phyloP scores from a whole-genome alignment of 352 stramenopile genomes.

The Pythium insidiosum region DNA sequence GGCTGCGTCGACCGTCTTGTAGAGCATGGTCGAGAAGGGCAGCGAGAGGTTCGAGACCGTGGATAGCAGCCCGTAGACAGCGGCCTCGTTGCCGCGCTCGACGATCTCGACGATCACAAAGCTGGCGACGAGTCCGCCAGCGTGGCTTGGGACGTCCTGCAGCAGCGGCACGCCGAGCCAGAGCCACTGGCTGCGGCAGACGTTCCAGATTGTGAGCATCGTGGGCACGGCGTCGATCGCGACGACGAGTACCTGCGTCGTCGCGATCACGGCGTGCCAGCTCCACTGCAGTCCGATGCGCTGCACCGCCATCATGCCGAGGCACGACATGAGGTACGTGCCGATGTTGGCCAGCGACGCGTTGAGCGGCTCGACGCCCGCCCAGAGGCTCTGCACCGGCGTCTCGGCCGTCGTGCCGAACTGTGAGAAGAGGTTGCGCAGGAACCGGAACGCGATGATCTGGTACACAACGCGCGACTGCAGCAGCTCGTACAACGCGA shows the following conservation, averaged over 20 bases:
- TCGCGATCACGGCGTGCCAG: constrained; percentile 35
- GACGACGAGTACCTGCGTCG: constrained; percentile 31
- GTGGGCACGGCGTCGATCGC: constrained; percentile 34
- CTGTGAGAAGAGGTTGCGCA: constrained; percentile 23
- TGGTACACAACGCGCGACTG: constrained; percentile 32
- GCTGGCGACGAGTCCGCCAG: constrained; percentile 32
- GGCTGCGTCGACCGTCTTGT: constrained; percentile 45
- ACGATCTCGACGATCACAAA: constrained; percentile 49
- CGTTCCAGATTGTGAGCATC: constrained; percentile 58
- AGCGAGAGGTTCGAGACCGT: constrained; percentile 30
- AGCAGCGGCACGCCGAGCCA: no score
- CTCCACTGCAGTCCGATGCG: constrained; percentile 45
- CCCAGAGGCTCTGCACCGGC: constrained; percentile 42
- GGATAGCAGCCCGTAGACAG: constrained; percentile 34
- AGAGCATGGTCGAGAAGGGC: constrained; percentile 45
- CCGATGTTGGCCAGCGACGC: constrained; percentile 39
- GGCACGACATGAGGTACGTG: constrained; percentile 26
- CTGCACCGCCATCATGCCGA: constrained; percentile 30
- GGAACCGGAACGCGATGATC: constrained; percentile 19
- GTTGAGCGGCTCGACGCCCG: constrained; percentile 50
- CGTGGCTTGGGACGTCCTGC: constrained; percentile 35
- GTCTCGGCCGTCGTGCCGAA: constrained; percentile 41
- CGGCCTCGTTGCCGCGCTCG: constrained; percentile 37
- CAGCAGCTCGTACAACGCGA: constrained; percentile 39
- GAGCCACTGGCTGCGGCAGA: constrained; percentile 64